Evolutionary conservation across 192 early-diverging fungal species (phyloP), one percentile per base, ranked within the genome.

Genomic region (Lobosporangium transversale): DNA sequence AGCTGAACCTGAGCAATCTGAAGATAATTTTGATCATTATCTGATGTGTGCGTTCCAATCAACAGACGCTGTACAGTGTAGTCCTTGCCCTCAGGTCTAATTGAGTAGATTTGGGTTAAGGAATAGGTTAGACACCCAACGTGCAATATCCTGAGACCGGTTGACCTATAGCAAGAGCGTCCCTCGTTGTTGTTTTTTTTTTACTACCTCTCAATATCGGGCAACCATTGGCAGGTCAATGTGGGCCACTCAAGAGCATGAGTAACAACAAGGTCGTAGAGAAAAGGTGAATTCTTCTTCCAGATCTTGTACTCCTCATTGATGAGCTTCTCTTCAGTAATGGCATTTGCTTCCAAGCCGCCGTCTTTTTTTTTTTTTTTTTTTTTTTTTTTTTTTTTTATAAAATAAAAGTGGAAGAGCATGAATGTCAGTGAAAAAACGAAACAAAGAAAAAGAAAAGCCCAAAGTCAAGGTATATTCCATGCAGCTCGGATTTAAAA

Each of bases 181-280:
- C n/a, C n/a, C n/a, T n/a, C n/a, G n/a, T n/a, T n/a, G n/a, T n/a
- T n/a, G n/a, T n/a, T n/a, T n/a, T n/a, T n/a, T 14, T 32, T 21
- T 37, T 10, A 12, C 44, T 81, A 93, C 94, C 84, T 85, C 78
- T 97, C 94, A 26, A 96, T 88, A 65, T 96, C 95, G 3, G 96
- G 96, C 55, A 98, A 89, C 97, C 97, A 99, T 82, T 99, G 97
- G 60, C 89, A 89, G 29, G 97, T 99, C 61, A 99, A 84, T 42
- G 94, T 94, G 12, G 97, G 97, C 97, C 97, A 99, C 79, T 97
- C 95, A 17, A 99, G 84, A n/a, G 97, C 96, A 69, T 99, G 97
- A 15, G 97, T 97, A 23, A 99, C 89, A 14, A 99, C 92, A 35
- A 95, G 88, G 83, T 99, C 97, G 79, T 99, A 99, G 23, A 99